These are phyloP conservation scores for Aegilops sharonensis DNA, from an alignment of 176 grass and related monocot species.

Conservation along the genomic window DNA sequence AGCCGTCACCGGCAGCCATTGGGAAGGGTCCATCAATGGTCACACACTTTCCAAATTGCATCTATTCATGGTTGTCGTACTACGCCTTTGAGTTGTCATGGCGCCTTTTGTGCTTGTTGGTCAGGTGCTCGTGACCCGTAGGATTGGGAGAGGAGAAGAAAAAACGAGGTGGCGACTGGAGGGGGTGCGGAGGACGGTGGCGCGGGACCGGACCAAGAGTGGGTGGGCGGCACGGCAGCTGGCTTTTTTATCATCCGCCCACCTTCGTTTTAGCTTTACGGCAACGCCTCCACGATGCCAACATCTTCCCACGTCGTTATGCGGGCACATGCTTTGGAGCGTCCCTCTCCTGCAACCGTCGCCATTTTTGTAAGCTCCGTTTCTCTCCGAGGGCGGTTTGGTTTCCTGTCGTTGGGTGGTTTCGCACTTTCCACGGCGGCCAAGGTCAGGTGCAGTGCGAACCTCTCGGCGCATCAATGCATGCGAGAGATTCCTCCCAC, in stretches of 20 bases:
- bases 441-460: background rate
- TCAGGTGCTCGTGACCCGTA: background rate
- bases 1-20: background rate
- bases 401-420: background rate
- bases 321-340: background rate
- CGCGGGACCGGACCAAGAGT: background rate
- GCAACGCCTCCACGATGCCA: conserved; percentile 33
- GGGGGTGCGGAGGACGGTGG: conserved; percentile 16
- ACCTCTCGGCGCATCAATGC: background rate
- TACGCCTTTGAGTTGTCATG: background rate
- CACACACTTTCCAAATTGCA: background rate
- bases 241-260: conserved; percentile 9
- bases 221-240: conserved; percentile 20
- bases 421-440: background rate
- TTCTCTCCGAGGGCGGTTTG: background rate
- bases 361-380: background rate
- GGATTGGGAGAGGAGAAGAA: conserved; percentile 6
- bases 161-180: background rate
- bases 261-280: conserved; percentile 44
- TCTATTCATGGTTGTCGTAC: conserved; percentile 4
- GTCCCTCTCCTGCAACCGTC: background rate
- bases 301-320: conserved; percentile 8
- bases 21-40: conserved; percentile 17
- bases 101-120: conserved; percentile 9
- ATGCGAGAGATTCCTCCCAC: background rate